Base-by-base conservation (phyloP, 1,284 basidiomycete species). In the Ceratobasidium sp. region DNA sequence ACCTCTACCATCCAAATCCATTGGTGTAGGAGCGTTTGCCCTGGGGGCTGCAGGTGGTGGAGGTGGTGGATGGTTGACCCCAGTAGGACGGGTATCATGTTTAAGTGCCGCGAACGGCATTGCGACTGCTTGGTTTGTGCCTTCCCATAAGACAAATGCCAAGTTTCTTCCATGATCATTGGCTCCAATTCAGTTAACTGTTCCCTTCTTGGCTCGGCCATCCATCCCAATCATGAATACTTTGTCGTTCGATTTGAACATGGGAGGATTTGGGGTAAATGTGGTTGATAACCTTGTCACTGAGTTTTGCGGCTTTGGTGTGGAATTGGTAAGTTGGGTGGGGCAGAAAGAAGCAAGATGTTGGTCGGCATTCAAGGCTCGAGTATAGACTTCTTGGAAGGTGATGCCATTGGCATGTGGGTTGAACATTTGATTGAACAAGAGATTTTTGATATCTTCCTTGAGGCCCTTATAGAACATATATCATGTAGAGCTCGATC, bases 401-500 rank as follows among this genome's bases (percentile, higher is more conserved):
- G 39, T 41, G 8, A 8, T 41, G 14, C 42, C 6, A 11, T n/a
- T 36, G 11, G 33, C 33, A 21, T n/a, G 14, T 7, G 4, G 19
- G 5, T 46, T 6, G 42, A 16, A 46, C 19, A 46, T 46, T 7
- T 4, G 5, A 4, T 6, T 6, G 4, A 46, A 14, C 42, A 46
- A 5, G 16, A 21, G 5, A n/a, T 21, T 14, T 21, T 46, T 46
- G 42, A 46, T 46, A 7, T 46, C 42, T 4, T n/a, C 16, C 16
- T 46, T 46, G 16, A 54, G 60, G 1, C 50, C 21, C 5, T 54
- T 27, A 44, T 53, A 64, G n/a, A 53, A 53, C 36, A 27, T 23
- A 7, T 64, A 33, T 0, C 25, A n/a, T n/a, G 3, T 1, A 64
- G 36, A 14, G 19, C 23, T 1, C 5, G 7, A 25, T 64, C 50